Percentiles rank a stretch among this genome's conserved stretches.
phyloP scores from a whole-genome alignment of 148 eudicot genomes.

The Talinum fruticosum region DNA sequence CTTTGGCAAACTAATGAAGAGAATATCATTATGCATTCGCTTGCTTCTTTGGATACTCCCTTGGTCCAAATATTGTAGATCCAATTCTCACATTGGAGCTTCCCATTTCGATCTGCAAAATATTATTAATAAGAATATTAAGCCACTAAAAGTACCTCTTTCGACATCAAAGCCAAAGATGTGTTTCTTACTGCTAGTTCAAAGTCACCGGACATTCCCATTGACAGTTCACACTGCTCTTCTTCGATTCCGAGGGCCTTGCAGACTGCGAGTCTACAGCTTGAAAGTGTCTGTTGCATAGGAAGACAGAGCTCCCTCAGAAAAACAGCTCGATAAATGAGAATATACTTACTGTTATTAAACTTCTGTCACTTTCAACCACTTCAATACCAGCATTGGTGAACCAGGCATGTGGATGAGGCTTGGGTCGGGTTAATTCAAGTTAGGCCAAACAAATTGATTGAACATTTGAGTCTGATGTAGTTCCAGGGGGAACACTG shows the following conservation, averaged over 20 bases:
- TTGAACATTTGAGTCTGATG: neutral
- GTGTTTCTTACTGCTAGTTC: constrained; percentile 72
- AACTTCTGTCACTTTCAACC: neutral
- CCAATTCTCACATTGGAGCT: constrained; percentile 93
- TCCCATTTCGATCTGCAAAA: constrained; percentile 87
- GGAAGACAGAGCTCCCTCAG: neutral
- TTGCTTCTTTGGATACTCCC: constrained; percentile 71
- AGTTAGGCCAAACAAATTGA: neutral
- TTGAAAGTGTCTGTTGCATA: constrained; percentile 54
- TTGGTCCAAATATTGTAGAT: constrained; percentile 92
- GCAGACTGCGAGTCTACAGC: constrained; percentile 70
- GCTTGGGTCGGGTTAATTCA: neutral
- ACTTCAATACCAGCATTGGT: neutral
- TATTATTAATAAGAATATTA: neutral
- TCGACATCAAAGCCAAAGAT: neutral
- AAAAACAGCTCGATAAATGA: neutral
- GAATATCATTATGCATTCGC: neutral
- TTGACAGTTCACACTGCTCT: constrained; percentile 73
- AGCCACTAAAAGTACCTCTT: neutral
- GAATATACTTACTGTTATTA: neutral
- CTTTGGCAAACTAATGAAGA: neutral
- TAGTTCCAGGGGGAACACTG: neutral
- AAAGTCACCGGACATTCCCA: constrained; percentile 99
- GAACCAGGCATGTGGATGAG: neutral
- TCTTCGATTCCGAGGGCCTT: constrained; percentile 71